Evolutionary conservation across 768 basidiomycete species (phyloP).

Genomic region (Tylopilus subfusipes): DNA sequence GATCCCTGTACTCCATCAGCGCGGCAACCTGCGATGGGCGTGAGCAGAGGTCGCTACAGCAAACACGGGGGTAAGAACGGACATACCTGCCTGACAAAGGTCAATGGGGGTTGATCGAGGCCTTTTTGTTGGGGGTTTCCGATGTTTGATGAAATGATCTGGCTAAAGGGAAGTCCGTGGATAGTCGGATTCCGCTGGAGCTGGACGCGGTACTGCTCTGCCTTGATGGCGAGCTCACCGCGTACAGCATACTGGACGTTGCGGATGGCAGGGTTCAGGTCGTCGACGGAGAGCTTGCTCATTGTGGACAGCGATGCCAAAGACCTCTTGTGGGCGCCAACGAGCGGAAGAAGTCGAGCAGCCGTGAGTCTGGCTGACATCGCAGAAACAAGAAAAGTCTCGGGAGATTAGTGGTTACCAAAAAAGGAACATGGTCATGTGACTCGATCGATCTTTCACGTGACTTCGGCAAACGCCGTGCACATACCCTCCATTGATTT

Average conservation of each 20-base stretch:
- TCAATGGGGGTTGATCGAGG: slow-evolving; percentile 88
- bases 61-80: not conserved
- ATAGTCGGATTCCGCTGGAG: slow-evolving; percentile 49
- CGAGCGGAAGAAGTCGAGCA: slow-evolving; percentile 3
- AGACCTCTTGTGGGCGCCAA: not conserved
- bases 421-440: not conserved
- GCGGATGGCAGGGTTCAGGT: slow-evolving; percentile 79
- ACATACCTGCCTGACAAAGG: slow-evolving; percentile 85
- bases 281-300: slow-evolving; percentile 59
- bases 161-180: slow-evolving; percentile 74
- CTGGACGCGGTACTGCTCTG: slow-evolving; percentile 73
- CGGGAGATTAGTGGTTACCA: not conserved
- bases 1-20: slow-evolving; percentile 85
- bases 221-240: slow-evolving; percentile 93
- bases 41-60: not conserved
- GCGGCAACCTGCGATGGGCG: slow-evolving; percentile 65
- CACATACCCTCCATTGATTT: slow-evolving; percentile 12
- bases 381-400: too few relatives aligned
- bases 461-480: slow-evolving; percentile 14
- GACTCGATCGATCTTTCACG: slow-evolving; percentile 2
- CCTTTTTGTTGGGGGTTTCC: slow-evolving; percentile 98
- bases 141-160: slow-evolving; percentile 92
- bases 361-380: slow-evolving; percentile 9
- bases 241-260: slow-evolving; percentile 96
- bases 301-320: slow-evolving; percentile 30